Conservation (phyloP, 805 yeast species). For the Cyberlindnera xishuangbannaensis region DNA sequence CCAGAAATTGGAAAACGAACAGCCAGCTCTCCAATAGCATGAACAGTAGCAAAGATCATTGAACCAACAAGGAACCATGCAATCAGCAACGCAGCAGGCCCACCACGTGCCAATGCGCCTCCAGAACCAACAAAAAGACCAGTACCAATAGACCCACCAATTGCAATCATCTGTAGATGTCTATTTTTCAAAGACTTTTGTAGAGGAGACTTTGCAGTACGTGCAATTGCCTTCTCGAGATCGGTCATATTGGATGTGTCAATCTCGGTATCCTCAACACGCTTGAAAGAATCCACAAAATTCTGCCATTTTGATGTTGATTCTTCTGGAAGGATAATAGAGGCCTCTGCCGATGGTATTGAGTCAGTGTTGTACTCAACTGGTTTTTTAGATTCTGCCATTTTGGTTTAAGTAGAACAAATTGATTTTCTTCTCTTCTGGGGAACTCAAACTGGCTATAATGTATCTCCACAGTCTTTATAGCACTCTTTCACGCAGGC, state of each 20-base stretch:
- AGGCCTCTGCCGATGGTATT: background rate
- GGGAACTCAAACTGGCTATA: background rate
- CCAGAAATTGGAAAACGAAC: constrained; percentile 61
- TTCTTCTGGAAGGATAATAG: too few relatives aligned
- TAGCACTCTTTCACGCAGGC: background rate
- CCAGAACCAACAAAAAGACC: constrained; percentile 77
- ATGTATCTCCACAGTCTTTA: background rate
- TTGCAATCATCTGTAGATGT: constrained; percentile 31
- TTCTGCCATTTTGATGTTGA: constrained; percentile 1
- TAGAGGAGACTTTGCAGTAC: constrained; percentile 17
- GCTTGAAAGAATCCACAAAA: constrained; percentile 20
- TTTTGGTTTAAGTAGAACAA: background rate
- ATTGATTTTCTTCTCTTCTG: background rate
- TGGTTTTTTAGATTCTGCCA: background rate
- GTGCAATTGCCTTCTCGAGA: constrained; percentile 38
- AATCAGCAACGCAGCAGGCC: constrained; percentile 41
- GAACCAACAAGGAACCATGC: constrained; percentile 47
- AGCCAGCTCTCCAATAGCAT: constrained; percentile 55
- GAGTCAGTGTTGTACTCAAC: background rate
- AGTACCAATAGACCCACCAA: constrained; percentile 80
- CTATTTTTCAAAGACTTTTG: constrained; percentile 39
- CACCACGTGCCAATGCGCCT: constrained; percentile 52
- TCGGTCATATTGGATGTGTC: constrained; percentile 28
- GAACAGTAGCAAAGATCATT: constrained; percentile 44
- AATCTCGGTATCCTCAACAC: constrained; percentile 6